A percentile compares a stretch with the other conserved stretches of the same genome.
Evolutionary conservation across 2,329 filamentous ascomycete genomes (phyloP).

Genomic region (Beauveria sp.): DNA sequence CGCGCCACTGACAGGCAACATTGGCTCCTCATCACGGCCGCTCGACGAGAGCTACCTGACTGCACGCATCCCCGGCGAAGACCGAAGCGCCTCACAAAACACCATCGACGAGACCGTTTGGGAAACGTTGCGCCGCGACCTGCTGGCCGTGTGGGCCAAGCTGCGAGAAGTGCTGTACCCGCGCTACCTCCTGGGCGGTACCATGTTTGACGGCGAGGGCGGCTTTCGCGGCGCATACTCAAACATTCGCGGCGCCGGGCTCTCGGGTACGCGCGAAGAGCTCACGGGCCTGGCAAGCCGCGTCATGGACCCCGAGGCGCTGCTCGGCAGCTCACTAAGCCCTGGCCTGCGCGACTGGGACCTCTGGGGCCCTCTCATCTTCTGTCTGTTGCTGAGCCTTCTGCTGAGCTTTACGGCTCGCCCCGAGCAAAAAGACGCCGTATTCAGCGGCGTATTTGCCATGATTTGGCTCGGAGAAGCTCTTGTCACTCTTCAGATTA

Average conservation of each 20-base stretch:
- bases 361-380: constrained; percentile 92
- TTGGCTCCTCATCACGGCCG: constrained; percentile 52
- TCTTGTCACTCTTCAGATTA: constrained; percentile 96
- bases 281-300: constrained; percentile 53
- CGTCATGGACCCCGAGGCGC: constrained; percentile 55
- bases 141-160: constrained; percentile 94
- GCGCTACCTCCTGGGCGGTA: constrained; percentile 75
- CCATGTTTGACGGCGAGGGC: constrained; percentile 50
- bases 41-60: constrained; percentile 78
- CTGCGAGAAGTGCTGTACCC: constrained; percentile 96
- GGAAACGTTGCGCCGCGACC: constrained; percentile 89
- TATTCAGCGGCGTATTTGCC: constrained; percentile 94
- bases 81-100: constrained; percentile 79
- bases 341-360: constrained; percentile 94
- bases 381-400: constrained; percentile 82
- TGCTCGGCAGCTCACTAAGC: constrained; percentile 68
- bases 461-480: constrained; percentile 96
- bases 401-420: constrained; percentile 78
- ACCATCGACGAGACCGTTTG: constrained; percentile 97
- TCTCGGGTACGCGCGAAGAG: constrained; percentile 54
- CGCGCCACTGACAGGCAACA: constrained; percentile 77
- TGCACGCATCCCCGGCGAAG: constrained; percentile 83
- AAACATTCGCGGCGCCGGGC: constrained; percentile 50
- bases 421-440: constrained; percentile 72
- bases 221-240: constrained; percentile 55